These are phyloP conservation scores for Isabelozyma heimii DNA, from an alignment of 805 yeast species.

Conservation along the genomic window DNA sequence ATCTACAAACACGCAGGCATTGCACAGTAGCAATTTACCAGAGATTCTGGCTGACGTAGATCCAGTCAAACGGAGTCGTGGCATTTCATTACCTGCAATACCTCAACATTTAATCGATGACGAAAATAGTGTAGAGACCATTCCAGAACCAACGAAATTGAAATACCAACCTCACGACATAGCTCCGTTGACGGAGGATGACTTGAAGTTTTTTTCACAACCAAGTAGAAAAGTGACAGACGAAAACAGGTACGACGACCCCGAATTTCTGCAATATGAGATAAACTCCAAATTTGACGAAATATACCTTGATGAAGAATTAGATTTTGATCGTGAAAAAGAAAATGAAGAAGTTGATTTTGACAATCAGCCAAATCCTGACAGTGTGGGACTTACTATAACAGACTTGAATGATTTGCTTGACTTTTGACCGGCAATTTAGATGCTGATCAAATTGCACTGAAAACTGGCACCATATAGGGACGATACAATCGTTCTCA, in stretches of 20 bases:
- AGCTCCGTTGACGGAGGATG: constrained; percentile 34
- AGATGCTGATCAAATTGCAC: too few relatives aligned
- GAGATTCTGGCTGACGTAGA: constrained; percentile 18
- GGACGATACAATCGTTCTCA: too few relatives aligned
- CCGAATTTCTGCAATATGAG: constrained; percentile 8
- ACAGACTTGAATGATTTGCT: constrained; percentile 35
- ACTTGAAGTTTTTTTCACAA: constrained; percentile 22
- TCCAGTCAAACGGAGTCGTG: constrained; percentile 21
- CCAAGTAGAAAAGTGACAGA: constrained; percentile 15
- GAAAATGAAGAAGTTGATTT: constrained; percentile 7
- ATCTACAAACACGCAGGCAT: constrained; percentile 10
- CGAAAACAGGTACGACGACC: constrained; percentile 11
- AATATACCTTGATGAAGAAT: constrained; percentile 6
- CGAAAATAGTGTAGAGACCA: constrained; percentile 47
- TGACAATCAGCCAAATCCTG: constrained; percentile 6
- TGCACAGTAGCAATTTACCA: constrained; percentile 19
- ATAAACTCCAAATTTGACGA: constrained; percentile 9
- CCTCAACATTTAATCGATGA: constrained; percentile 20
- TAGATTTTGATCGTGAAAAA: constrained; percentile 8
- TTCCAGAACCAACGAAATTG: constrained; percentile 38
- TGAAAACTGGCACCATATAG: too few relatives aligned
- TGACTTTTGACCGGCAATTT: constrained; percentile 28
- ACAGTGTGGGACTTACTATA: constrained; percentile 27
- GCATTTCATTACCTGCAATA: constrained; percentile 1
- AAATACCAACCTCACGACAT: constrained; percentile 46